phyloP scores from a whole-genome alignment of 495 filamentous ascomycete species.

The Stereocaulon alpinum region DNA sequence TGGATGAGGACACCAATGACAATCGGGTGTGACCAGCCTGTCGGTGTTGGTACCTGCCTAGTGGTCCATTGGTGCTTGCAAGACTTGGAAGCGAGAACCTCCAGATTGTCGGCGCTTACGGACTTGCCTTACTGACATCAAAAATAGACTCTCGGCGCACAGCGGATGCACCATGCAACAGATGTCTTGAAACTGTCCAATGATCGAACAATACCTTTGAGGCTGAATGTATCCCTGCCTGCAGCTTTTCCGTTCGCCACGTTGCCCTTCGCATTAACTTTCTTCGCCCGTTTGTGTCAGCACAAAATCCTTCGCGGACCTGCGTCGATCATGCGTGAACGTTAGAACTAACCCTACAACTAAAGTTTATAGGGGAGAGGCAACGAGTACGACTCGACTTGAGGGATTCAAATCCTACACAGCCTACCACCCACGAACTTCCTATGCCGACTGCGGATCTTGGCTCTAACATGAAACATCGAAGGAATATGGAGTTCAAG shows the following conservation, averaged over 20 bases:
- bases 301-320: not conserved
- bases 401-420: constrained; percentile 11
- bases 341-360: not conserved
- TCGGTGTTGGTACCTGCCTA: constrained; percentile 5
- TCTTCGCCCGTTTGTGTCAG: constrained; percentile 1
- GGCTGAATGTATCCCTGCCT: not conserved
- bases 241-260: not conserved
- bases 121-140: not conserved
- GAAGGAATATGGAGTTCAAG: not conserved
- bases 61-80: not conserved
- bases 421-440: not conserved
- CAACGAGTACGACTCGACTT: not conserved
- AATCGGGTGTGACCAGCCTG: not conserved
- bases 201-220: not conserved
- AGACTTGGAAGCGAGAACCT: no score
- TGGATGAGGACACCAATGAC: not conserved
- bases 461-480: constrained; percentile 8
- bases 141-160: not conserved
- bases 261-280: not conserved
- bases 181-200: not conserved
- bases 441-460: constrained; percentile 3
- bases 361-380: not conserved
- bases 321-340: not conserved
- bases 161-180: not conserved
- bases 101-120: constrained; percentile 12